Base-by-base conservation (phyloP, 495 filamentous ascomycete species). In the Aspergillus baeticus region DNA sequence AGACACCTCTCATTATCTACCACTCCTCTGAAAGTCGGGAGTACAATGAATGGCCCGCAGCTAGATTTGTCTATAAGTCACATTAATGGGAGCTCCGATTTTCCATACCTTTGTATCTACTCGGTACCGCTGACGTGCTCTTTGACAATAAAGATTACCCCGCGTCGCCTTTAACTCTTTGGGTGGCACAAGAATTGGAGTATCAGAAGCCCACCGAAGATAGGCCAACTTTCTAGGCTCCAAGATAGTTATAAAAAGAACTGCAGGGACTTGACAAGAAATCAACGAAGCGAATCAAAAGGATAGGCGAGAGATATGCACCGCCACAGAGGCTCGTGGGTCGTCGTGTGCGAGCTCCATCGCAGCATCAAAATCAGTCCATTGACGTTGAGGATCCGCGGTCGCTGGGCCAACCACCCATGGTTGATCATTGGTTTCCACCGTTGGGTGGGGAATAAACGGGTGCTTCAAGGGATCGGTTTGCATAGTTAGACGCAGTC, bases 261-360 rank as follows among this genome's bases (percentile, higher is more conserved):
- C 47, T 50, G 34, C 33, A 50, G 47, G 47, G 34, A 50, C 47
- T 45, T 10, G 18, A 31, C 10, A 3, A 22, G 11, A 29, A 38
- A 6, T 14, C 0, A 14, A 26, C 34, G 20, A 50, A 50, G 47
- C 34, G 34, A 38, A 37, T 38, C 47, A 50, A 22, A n/a, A n/a
- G n/a, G n/a, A n/a, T n/a, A 15, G 18, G 46, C 2, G 21, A n/a
- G 13, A 23, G 42, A n/a, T 14, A 45, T 21, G 41, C 33, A 57
- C 53, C 46, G 64, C 63, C 62, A 48, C 11, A 21, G 37, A 37
- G 10, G 63, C 60, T 59, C 59, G 59, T 57, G 62, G 59, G 65
- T 43, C 41, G 18, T 43, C 41, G 18, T 23, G 55, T 34, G 7
- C 44, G 35, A 34, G 29, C 23, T 36, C 60, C 56, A 57, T 37